These are phyloP conservation scores for Podila clonocystis DNA, from an alignment of 192 early-diverging fungal genomes.

Conservation along the genomic window DNA sequence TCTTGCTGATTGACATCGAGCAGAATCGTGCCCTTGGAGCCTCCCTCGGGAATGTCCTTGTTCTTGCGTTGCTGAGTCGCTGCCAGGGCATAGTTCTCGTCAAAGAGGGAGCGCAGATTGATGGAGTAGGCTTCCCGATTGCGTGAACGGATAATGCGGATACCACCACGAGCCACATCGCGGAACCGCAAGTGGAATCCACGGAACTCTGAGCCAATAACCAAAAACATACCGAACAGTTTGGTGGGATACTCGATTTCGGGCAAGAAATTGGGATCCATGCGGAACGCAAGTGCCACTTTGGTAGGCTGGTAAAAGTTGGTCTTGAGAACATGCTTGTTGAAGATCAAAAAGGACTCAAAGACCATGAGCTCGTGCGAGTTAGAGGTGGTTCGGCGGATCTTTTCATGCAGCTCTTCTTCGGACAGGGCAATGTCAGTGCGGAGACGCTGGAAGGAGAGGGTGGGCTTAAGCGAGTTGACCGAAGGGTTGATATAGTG, in stretches of 20 bases:
- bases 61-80: constrained; percentile 98
- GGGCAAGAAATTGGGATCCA: constrained; percentile 93
- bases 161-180: constrained; percentile 98
- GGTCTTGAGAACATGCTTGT: constrained; percentile 97
- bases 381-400: constrained; percentile 88
- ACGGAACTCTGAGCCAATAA: constrained; percentile 97
- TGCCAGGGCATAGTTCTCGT: constrained; percentile 98
- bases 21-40: constrained; percentile 96
- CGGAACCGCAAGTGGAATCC: constrained; percentile 98
- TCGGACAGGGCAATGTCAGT: constrained; percentile 75
- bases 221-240: constrained; percentile 95
- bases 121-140: constrained; percentile 97
- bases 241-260: constrained; percentile 92
- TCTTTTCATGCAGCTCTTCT: constrained; percentile 89
- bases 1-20: constrained; percentile 51
- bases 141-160: constrained; percentile 96
- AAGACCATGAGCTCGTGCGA: constrained; percentile 95
- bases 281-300: constrained; percentile 97
- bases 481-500: constrained; percentile 84
- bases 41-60: constrained; percentile 99
- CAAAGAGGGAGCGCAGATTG: constrained; percentile 95
- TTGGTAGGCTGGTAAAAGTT: constrained; percentile 99
- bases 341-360: constrained; percentile 96
- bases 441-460: constrained; percentile 92
- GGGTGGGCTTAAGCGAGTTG: constrained; percentile 66